These are phyloP conservation scores for Nemania sp. DNA, from an alignment of 2,329 filamentous ascomycete species.

Conservation along the genomic window DNA sequence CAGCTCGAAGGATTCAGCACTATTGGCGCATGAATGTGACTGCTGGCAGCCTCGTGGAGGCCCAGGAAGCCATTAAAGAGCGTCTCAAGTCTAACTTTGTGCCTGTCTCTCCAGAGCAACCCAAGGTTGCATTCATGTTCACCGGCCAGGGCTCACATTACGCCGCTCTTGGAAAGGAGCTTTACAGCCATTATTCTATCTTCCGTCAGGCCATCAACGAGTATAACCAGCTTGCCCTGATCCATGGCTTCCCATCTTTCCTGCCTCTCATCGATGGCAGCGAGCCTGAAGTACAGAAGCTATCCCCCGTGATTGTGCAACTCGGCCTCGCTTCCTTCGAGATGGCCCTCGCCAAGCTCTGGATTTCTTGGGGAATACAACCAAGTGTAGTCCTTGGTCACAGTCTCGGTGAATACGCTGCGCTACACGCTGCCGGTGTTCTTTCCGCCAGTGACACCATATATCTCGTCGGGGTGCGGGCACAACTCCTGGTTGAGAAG, in stretches of 20 bases:
- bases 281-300: slow-evolving; percentile 47
- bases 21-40: slow-evolving; percentile 58
- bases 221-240: slow-evolving; percentile 56
- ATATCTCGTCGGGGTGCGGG: slow-evolving; percentile 70
- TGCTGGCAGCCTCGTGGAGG: slow-evolving; percentile 48
- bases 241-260: slow-evolving; percentile 61
- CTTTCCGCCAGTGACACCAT: slow-evolving; percentile 73
- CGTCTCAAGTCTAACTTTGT: slow-evolving; percentile 50
- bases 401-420: slow-evolving; percentile 75
- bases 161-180: slow-evolving; percentile 55
- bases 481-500: slow-evolving; percentile 65
- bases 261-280: slow-evolving; percentile 55
- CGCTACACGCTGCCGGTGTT: slow-evolving; percentile 71
- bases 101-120: slow-evolving; percentile 49
- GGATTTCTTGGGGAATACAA: slow-evolving; percentile 59
- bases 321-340: slow-evolving; percentile 59
- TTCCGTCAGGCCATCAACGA: slow-evolving; percentile 61
- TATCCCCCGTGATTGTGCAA: slow-evolving; percentile 58
- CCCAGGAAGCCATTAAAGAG: slow-evolving; percentile 47
- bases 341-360: slow-evolving; percentile 61
- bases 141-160: slow-evolving; percentile 62
- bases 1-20: slow-evolving; percentile 67
- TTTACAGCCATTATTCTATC: slow-evolving; percentile 51
- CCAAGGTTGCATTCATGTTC: slow-evolving; percentile 58
- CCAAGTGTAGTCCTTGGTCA: slow-evolving; percentile 62